Evolutionary conservation across 768 basidiomycete genomes (phyloP).

Genomic region (Termitomyces eurrhizus): DNA sequence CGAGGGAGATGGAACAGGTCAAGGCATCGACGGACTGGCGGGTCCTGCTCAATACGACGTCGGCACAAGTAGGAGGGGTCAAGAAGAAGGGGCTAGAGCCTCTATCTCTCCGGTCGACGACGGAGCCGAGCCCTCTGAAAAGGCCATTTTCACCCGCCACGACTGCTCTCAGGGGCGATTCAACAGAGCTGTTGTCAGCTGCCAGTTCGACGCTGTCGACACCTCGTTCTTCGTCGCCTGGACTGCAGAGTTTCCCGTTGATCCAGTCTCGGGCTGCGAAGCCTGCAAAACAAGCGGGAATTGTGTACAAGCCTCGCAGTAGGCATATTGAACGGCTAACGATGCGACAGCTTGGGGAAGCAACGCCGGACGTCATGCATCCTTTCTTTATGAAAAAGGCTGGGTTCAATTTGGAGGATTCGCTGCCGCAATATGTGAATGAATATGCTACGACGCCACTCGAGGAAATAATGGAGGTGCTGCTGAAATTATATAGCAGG

Average conservation of each 20-base stretch:
- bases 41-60: conserved; percentile 29
- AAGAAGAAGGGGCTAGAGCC: conserved; percentile 39
- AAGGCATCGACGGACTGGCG: conserved; percentile 55
- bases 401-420: conserved; percentile 79
- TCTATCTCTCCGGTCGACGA: conserved; percentile 27
- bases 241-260: conserved; percentile 11
- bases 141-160: conserved; percentile 20
- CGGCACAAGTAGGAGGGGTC: conserved; percentile 21
- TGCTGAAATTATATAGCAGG: conserved; percentile 72
- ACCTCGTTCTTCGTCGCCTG: conserved; percentile 3
- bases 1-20: conserved; percentile 75
- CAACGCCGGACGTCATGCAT: conserved; percentile 86
- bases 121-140: conserved; percentile 21
- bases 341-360: conserved; percentile 83
- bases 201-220: conserved; percentile 16
- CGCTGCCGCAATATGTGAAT: conserved; percentile 82
- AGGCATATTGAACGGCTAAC: conserved; percentile 76
- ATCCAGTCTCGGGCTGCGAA: conserved; percentile 8
- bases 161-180: conserved; percentile 20
- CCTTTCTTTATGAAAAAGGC: conserved; percentile 84
- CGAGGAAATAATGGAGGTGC: conserved; percentile 79
- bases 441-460: conserved; percentile 83
- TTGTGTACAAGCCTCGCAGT: conserved; percentile 53
- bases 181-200: conserved; percentile 16
- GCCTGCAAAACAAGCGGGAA: conserved; percentile 21